Conservation (phyloP, 305 asterid genomes). For the Plantago coronopus region DNA sequence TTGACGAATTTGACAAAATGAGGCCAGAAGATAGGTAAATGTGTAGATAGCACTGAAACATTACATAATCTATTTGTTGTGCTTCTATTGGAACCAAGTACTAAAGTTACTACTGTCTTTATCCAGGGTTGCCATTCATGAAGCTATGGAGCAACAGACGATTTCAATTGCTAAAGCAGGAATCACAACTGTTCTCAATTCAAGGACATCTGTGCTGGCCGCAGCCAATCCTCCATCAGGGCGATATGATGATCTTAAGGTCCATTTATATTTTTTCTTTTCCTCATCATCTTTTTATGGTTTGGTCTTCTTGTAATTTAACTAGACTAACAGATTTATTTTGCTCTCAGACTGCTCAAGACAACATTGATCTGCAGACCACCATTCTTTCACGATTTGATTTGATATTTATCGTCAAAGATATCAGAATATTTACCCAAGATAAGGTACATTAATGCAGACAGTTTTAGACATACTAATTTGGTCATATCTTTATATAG, state of each 20-base stretch:
- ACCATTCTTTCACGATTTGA: slow-evolving; percentile 97
- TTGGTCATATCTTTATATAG: not conserved
- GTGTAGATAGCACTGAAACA: not conserved
- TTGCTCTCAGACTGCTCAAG: slow-evolving; percentile 86
- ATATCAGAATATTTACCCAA: slow-evolving; percentile 76
- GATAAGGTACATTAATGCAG: slow-evolving; percentile 61
- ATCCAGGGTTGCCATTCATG: slow-evolving; percentile 94
- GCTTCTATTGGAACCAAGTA: slow-evolving; percentile 16
- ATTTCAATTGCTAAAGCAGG: slow-evolving; percentile 99
- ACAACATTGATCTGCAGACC: slow-evolving; percentile 97
- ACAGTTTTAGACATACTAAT: not conserved
- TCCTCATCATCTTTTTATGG: not conserved
- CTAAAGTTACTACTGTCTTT: slow-evolving; percentile 28
- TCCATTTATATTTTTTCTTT: slow-evolving; percentile 17
- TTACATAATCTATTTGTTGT: slow-evolving; percentile 1
- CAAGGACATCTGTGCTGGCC: slow-evolving; percentile 97
- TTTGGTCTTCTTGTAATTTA: slow-evolving; percentile 8
- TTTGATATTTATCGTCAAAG: slow-evolving; percentile 90
- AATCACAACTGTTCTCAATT: slow-evolving; percentile 95
- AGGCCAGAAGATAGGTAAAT: slow-evolving; percentile 93
- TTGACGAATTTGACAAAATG: slow-evolving; percentile 98
- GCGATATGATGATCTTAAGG: slow-evolving; percentile 98
- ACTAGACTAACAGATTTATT: slow-evolving; percentile 26
- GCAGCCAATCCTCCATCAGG: slow-evolving; percentile 99
- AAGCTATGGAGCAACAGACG: slow-evolving; percentile 99